Evolutionary conservation across 192 early-diverging fungal genomes (phyloP), one percentile per base, ranked within the genome.

Genomic region (Umbelopsis vinacea): DNA sequence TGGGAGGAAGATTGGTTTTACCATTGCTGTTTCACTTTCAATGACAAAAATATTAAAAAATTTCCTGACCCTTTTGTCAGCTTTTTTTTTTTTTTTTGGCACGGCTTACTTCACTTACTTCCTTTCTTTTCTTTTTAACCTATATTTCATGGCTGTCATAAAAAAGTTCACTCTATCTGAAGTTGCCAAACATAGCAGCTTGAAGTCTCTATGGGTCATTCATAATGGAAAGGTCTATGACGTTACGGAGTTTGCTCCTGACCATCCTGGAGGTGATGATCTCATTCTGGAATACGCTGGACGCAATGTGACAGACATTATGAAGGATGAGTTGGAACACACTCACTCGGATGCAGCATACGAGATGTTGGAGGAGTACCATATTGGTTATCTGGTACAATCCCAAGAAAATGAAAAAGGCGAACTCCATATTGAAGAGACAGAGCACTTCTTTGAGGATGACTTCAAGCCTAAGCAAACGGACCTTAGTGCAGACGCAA

Each of bases 251-350:
- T 98, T 98, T 81, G 87, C 92, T 70, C 79, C 81, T 10, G 96
- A 97, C 79, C 96, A 98, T 75, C 97, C 97, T 0, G 97, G 97
- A 46, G 97, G 97, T 19, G 91, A 90, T 33, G 96, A 98, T 37
- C 81, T 91, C 40, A 85, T 98, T 37, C 81, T 94, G 76, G 90
- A 96, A 76, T 91, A 93, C 79, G 96, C 87, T 47, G 97, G 97
- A 37, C 82, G 89, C 52, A 94, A 97, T 80, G 88, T 95, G n/a
- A 89, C 91, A 0, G 79, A 78, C 33, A 87, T 89, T 35, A 92
- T 97, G 93, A 82, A 87, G 47, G 95, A 97, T 82, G 73, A 84
- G 29, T 71, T 83, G 68, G 82, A 85, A 72, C 95, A 98, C 78
- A 70, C 74, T 7, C 97, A 98, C 78, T 92, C 92, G 1, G 89